Percentiles rank a stretch among this genome's conserved stretches.
Evolutionary conservation across 495 filamentous ascomycete genomes (phyloP).

Genomic region (Aspergillus conjunctus): DNA sequence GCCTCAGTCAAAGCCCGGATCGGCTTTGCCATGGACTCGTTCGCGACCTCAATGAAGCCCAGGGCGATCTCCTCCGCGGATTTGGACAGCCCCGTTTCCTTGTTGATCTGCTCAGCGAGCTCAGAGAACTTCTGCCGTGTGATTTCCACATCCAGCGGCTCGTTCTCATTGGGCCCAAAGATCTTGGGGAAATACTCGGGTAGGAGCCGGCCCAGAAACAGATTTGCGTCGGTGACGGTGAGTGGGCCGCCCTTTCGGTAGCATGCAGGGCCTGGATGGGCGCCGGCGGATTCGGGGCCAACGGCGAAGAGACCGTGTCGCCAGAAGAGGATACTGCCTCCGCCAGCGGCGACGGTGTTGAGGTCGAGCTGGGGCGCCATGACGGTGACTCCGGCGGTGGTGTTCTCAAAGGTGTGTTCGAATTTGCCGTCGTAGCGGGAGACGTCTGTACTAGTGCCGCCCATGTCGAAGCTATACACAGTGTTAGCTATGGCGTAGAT

Average conservation of each 20-base stretch:
- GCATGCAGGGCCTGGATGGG: slow-evolving; percentile 88
- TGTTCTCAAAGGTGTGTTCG: slow-evolving; percentile 94
- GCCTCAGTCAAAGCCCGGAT: no score
- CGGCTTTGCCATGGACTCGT: no score
- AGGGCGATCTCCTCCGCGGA: no score
- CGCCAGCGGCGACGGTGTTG: slow-evolving; percentile 93
- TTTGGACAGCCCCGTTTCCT: no score
- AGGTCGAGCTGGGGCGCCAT: slow-evolving; percentile 92
- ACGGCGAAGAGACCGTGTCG: slow-evolving; percentile 87
- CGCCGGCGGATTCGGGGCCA: slow-evolving; percentile 86
- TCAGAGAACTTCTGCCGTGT: no score
- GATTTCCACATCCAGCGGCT: no score
- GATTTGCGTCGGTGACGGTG: slow-evolving; percentile 89
- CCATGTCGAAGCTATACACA: slow-evolving; percentile 95
- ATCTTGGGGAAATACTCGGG: no score
- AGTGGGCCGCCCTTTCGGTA: slow-evolving; percentile 89
- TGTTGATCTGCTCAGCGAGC: no score
- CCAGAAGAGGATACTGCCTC: slow-evolving; percentile 81
- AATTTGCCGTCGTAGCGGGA: slow-evolving; percentile 78
- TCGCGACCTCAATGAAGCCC: no score
- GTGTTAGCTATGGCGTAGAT: slow-evolving; percentile 77
- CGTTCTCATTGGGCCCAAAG: no score
- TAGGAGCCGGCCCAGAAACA: slow-evolving; percentile 63
- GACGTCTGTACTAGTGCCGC: slow-evolving; percentile 89
- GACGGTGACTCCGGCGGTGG: slow-evolving; percentile 91